Percentiles rank a stretch among this genome's conserved stretches.
Conservation (phyloP, 2,329 filamentous ascomycete genomes). For the Ceratocystis huliohia region DNA sequence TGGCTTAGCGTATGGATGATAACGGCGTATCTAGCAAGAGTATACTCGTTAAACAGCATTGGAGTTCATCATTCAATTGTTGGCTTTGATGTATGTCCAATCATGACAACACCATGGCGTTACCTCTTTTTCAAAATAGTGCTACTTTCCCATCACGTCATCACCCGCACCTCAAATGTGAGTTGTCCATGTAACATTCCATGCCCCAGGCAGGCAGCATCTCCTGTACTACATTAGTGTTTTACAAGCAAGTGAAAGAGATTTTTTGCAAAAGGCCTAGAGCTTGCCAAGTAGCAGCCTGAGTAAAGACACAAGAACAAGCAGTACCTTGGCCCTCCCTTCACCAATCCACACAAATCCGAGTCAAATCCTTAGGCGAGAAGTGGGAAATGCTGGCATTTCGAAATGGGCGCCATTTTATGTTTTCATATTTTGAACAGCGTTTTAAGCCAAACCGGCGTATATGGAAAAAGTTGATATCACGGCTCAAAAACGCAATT, state of each 20-base stretch:
- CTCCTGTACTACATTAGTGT: neutral
- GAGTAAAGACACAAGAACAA: conserved; percentile 1
- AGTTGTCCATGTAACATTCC: neutral
- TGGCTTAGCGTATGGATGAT: no score
- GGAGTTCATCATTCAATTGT: no score
- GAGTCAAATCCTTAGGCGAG: neutral
- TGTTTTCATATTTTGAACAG: conserved; percentile 21
- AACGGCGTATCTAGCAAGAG: no score
- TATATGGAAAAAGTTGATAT: conserved; percentile 12
- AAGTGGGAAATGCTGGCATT: neutral
- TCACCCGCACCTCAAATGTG: no score
- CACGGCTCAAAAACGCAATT: conserved; percentile 15
- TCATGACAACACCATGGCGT: no score
- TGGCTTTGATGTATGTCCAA: no score
- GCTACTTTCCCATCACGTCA: no score
- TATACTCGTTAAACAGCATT: no score
- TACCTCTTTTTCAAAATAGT: no score
- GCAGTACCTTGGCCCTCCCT: neutral
- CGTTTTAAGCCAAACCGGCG: conserved; percentile 9
- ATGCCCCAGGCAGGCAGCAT: neutral
- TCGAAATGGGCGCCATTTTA: neutral
- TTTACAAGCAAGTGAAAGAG: neutral
- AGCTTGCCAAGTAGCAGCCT: neutral
- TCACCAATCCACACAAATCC: neutral
- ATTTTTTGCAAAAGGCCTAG: neutral